These are phyloP conservation scores for Haematococcus lacustris DNA, from an alignment of 139 green algal species.

Conservation along the genomic window DNA sequence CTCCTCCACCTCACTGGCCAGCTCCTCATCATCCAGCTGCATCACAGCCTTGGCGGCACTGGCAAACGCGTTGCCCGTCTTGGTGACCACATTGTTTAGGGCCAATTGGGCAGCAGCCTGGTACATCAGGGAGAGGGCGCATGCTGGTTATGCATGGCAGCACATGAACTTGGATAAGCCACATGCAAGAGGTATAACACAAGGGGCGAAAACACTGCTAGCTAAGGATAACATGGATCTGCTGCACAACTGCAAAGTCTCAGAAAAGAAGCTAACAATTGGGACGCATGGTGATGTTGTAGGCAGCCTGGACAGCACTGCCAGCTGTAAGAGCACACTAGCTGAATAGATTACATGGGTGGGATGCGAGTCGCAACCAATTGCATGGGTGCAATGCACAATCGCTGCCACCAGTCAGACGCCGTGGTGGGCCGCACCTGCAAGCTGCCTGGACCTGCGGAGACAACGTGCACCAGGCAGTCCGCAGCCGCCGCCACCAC, in stretches of 20 bases:
- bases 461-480: neutral
- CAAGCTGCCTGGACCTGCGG: neutral
- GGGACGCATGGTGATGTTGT: neutral
- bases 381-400: neutral
- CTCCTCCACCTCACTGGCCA: slow-evolving; percentile 10
- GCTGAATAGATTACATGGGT: too few relatives aligned
- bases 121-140: neutral
- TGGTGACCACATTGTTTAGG: neutral
- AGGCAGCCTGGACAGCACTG: neutral
- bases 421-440: too few relatives aligned
- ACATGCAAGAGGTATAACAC: neutral
- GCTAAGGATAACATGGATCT: neutral
- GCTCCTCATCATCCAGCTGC: neutral
- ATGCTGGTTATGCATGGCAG: too few relatives aligned
- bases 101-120: neutral
- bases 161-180: too few relatives aligned
- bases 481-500: neutral
- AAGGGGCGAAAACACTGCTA: neutral
- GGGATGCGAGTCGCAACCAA: neutral
- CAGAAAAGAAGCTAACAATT: neutral
- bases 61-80: neutral
- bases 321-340: too few relatives aligned
- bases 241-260: neutral
- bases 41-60: neutral
- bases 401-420: neutral